Evolutionary conservation across 1,139 yeast genomes (phyloP).

Genomic region (Yamadazyma membranifaciens): DNA sequence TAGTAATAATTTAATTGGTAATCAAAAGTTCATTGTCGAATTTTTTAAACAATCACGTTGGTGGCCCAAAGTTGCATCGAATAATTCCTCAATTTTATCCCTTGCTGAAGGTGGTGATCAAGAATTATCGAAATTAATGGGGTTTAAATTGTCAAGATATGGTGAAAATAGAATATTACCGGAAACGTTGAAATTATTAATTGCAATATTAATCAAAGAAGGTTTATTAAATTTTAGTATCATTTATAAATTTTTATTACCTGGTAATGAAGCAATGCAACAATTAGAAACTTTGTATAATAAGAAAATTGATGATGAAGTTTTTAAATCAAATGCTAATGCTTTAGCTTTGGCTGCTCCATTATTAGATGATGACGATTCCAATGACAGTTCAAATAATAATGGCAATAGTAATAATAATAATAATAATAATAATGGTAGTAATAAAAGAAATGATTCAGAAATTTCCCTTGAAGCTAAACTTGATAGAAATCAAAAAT

Average conservation of each 20-base stretch:
- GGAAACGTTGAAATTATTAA: constrained; percentile 46
- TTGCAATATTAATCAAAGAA: constrained; percentile 60
- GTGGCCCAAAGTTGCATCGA: constrained; percentile 56
- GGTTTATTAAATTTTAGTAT: constrained; percentile 68
- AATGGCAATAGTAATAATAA: constrained; percentile 1
- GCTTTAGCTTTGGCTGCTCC: constrained; percentile 91
- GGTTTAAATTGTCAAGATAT: constrained; percentile 48
- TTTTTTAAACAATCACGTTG: constrained; percentile 55
- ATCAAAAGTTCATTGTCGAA: constrained; percentile 45
- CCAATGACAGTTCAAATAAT: constrained; percentile 16
- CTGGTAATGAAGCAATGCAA: constrained; percentile 41
- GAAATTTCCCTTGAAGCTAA: constrained; percentile 10
- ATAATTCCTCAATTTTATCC: constrained; percentile 26
- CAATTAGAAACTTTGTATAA: constrained; percentile 46
- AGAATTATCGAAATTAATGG: constrained; percentile 60
- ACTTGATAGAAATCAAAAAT: constrained; percentile 14
- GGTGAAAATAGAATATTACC: constrained; percentile 34
- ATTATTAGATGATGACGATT: constrained; percentile 60
- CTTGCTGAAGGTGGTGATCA: constrained; percentile 54
- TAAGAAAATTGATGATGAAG: constrained; percentile 56
- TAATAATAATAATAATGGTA: background rate
- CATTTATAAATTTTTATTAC: constrained; percentile 56
- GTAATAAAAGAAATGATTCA: background rate
- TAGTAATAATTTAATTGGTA: constrained; percentile 41
- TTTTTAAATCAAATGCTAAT: constrained; percentile 65